phyloP scores from a whole-genome alignment of 2,329 filamentous ascomycete species.

The Colletotrichum abscissum region DNA sequence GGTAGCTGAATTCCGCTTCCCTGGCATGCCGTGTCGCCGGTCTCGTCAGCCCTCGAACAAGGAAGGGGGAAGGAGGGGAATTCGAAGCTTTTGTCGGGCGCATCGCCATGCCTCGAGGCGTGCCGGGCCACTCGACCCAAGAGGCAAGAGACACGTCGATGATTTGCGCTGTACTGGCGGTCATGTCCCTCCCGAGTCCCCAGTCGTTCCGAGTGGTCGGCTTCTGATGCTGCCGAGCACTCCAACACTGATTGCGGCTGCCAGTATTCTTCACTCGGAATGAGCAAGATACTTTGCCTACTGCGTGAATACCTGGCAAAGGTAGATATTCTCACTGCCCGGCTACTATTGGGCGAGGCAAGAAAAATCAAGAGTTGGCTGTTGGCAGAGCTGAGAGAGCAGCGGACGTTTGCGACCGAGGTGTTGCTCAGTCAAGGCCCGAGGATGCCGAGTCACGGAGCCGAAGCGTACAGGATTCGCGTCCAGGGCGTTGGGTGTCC shows the following conservation, averaged over 20 bases:
- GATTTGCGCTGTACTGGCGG: not conserved
- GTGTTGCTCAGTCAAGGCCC: not conserved
- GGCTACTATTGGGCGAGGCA: not conserved
- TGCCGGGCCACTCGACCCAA: not conserved
- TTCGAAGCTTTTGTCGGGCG: not conserved
- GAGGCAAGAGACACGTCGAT: not conserved
- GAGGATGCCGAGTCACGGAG: not conserved
- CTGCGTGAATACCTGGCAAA: no score
- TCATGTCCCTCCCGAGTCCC: no score
- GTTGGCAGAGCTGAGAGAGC: not conserved
- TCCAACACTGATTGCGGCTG: not conserved
- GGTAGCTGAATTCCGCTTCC: slow-evolving; percentile 9
- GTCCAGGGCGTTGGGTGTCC: not conserved
- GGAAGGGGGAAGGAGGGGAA: no score
- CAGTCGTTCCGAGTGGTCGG: not conserved
- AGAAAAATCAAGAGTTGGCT: not conserved
- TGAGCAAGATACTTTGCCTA: no score
- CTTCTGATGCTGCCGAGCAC: not conserved
- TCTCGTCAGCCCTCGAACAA: not conserved
- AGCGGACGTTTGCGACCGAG: not conserved
- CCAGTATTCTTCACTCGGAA: not conserved
- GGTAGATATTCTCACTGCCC: not conserved
- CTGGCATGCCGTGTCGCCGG: slow-evolving; percentile 1
- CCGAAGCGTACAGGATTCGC: not conserved
- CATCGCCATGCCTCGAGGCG: not conserved